Base-by-base conservation (phyloP, 129 eudicot genomes). In the Centrapalus pauciflorus region DNA sequence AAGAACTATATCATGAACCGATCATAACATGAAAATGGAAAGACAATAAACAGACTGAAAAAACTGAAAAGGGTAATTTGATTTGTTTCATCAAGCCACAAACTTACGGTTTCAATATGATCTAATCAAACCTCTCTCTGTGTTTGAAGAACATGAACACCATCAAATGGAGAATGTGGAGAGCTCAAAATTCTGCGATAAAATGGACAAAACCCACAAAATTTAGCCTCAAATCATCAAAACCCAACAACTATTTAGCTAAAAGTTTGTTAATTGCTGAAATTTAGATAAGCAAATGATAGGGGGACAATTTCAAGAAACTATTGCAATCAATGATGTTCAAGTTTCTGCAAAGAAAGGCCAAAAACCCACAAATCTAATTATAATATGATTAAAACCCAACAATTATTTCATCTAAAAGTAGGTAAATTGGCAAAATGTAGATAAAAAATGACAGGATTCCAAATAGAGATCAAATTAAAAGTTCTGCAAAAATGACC, bases 241-340 rank as follows among this genome's bases (percentile, higher is more conserved):
- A 63, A 28, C 29, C 72, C 66, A 54, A 21, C 20, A 21, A 21
- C 28, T 26, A 25, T 51, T 62, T 40, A 54, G 66, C 13, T 27
- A 64, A 73, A 73, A 55, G 64, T 64, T 28, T 57, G 50, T 73
- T 64, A 54, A 38, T 64, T 21, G 43, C 25, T 57, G 11, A 38
- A 54, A 16, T 69, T 25, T 7, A 7, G 9, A 20, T 19, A 20
- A 17, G 2, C 29, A 17, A 12, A 38, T 11, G 32, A 13, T 7
- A 13, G 50, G 12, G 33, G 62, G 9, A 32, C 40, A 3, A 67
- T 33, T 34, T 52, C 13, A 35, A 51, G 73, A 52, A 52, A 52
- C 28, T 54, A 17, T 4, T 24, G 30, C 27, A 27, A 17, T 70
- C 46, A 70, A 70, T 70, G 58, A 6, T 35, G 54, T 5, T 71